Evolutionary conservation across 2,329 filamentous ascomycete genomes (phyloP).

Genomic region (Fusarium sp.): DNA sequence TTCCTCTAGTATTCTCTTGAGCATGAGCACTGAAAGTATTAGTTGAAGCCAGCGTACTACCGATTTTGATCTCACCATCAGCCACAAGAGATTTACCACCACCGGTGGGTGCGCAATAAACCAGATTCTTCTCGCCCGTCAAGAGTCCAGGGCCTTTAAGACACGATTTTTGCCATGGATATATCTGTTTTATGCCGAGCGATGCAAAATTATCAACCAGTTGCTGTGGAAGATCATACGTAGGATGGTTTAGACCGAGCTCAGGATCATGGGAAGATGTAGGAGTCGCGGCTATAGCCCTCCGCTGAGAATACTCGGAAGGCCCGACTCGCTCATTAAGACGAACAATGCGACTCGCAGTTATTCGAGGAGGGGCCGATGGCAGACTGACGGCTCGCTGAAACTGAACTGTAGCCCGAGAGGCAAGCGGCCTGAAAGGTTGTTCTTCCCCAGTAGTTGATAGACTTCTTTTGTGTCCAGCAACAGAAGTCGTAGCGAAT

Average conservation of each 20-base stretch:
- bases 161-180: constrained; percentile 84
- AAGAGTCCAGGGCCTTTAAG: constrained; percentile 76
- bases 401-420: constrained; percentile 47
- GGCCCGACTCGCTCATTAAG: constrained; percentile 45
- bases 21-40: constrained; percentile 70
- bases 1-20: constrained; percentile 76
- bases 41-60: constrained; percentile 14
- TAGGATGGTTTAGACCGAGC: constrained; percentile 72
- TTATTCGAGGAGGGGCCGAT: constrained; percentile 49
- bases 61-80: constrained; percentile 58
- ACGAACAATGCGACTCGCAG: constrained; percentile 63
- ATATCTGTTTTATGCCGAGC: constrained; percentile 79
- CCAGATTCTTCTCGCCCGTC: constrained; percentile 74
- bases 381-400: constrained; percentile 54
- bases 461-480: constrained; percentile 64
- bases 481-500: constrained; percentile 57
- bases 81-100: constrained; percentile 84
- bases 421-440: constrained; percentile 6
- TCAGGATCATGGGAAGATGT: constrained; percentile 64
- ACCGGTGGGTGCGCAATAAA: constrained; percentile 85
- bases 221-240: constrained; percentile 71
- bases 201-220: constrained; percentile 74
- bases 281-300: constrained; percentile 65
- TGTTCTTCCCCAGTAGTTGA: constrained; percentile 43
- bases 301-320: constrained; percentile 71